Evolutionary conservation across 805 yeast genomes (phyloP).

Genomic region (Dipodascopsis uninucleata): DNA sequence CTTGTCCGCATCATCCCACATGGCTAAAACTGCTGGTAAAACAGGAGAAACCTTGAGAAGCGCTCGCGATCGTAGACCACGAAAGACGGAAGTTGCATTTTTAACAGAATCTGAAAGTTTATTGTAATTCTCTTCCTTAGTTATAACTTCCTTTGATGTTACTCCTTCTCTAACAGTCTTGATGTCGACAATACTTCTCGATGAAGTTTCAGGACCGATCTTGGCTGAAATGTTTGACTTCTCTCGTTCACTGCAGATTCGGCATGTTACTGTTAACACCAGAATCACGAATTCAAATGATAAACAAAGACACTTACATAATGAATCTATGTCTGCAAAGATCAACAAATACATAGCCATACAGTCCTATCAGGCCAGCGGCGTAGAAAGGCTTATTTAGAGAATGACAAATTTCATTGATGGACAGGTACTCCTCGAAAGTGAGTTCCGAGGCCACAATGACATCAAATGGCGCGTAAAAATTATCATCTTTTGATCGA

Average conservation of each 20-base stretch:
- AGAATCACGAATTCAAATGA: constrained; percentile 30
- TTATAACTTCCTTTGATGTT: constrained; percentile 29
- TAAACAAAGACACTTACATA: constrained; percentile 24
- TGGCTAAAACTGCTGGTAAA: constrained; percentile 52
- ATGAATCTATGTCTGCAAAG: constrained; percentile 54
- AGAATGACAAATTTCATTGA: constrained; percentile 58
- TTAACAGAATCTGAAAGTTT: constrained; percentile 24
- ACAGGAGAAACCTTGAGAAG: constrained; percentile 49
- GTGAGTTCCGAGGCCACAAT: constrained; percentile 70
- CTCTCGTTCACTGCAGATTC: constrained; percentile 47
- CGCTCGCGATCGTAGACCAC: constrained; percentile 36
- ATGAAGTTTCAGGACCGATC: constrained; percentile 47
- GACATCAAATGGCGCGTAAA: constrained; percentile 57
- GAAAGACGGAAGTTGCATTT: constrained; percentile 14
- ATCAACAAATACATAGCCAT: constrained; percentile 78
- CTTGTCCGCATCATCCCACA: constrained; percentile 42
- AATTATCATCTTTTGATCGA: constrained; percentile 34
- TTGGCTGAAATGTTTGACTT: constrained; percentile 48
- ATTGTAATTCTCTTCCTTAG: constrained; percentile 30
- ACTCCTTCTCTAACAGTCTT: constrained; percentile 32
- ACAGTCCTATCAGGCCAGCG: constrained; percentile 71
- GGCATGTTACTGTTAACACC: background rate
- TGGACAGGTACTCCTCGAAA: constrained; percentile 35
- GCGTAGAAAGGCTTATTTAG: constrained; percentile 63
- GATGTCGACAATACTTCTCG: constrained; percentile 45